Percentiles rank a stretch among this genome's conserved stretches.
Evolutionary conservation across 139 green algal genomes (phyloP).

Genomic region (Zygnema circumcarinatum): DNA sequence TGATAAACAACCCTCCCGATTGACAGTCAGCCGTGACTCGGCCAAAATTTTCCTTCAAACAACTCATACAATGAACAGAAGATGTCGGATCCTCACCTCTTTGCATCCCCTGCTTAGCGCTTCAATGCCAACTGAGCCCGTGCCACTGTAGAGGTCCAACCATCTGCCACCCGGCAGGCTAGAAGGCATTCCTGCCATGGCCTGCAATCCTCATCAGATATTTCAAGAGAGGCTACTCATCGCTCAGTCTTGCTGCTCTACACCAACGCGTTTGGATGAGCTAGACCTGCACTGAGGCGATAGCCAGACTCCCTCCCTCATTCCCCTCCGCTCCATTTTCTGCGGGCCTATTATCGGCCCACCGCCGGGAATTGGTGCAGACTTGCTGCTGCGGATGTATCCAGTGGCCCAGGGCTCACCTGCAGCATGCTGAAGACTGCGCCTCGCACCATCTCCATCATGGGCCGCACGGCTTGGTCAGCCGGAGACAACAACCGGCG

Average conservation of each 20-base stretch:
- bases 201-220: constrained; percentile 27
- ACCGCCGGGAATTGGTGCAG: no score
- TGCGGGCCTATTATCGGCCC: no score
- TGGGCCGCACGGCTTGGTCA: constrained; percentile 56
- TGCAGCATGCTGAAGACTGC: constrained; percentile 68
- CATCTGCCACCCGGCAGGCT: constrained; percentile 54
- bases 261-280: no score
- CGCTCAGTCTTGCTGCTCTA: no score
- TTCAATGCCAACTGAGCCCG: constrained; percentile 65
- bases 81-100: constrained; percentile 2
- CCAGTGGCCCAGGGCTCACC: no score
- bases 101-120: constrained; percentile 60
- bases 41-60: no score
- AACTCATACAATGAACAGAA: no score
- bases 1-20: neutral
- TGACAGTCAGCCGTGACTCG: neutral
- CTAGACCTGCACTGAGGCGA: no score
- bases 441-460: constrained; percentile 67
- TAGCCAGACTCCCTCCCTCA: no score
- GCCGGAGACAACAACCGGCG: constrained; percentile 48
- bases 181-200: constrained; percentile 18
- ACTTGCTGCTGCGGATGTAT: no score
- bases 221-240: no score
- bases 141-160: constrained; percentile 68
- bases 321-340: no score